Percentiles rank a stretch among this genome's conserved stretches.
These are phyloP conservation scores for Aegle marmelos DNA, from an alignment of 345 rosid genomes.

Conservation along the genomic window DNA sequence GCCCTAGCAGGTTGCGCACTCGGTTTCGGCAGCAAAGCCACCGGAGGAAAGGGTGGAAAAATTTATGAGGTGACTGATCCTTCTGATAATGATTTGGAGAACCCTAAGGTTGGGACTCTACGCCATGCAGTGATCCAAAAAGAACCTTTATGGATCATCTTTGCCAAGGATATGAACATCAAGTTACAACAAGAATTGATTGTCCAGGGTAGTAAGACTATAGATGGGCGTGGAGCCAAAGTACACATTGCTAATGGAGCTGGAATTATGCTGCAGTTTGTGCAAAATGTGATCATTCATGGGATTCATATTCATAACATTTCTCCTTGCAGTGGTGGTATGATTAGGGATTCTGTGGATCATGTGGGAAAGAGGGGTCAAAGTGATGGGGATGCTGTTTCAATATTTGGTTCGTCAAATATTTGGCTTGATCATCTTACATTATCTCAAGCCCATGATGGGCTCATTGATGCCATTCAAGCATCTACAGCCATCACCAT, in stretches of 20 bases:
- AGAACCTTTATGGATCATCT: constrained; percentile 79
- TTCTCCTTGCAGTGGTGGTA: constrained; percentile 39
- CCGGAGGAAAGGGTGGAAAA: constrained; percentile 56
- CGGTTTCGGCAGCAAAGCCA: constrained; percentile 67
- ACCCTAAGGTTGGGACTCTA: constrained; percentile 75
- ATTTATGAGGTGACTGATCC: constrained; percentile 54
- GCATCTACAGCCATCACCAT: background rate
- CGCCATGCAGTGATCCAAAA: constrained; percentile 70
- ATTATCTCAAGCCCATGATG: constrained; percentile 51
- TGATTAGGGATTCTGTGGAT: constrained; percentile 58
- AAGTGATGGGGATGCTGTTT: constrained; percentile 69
- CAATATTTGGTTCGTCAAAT: constrained; percentile 54
- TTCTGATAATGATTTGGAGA: constrained; percentile 44
- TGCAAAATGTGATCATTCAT: constrained; percentile 67
- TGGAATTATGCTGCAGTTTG: constrained; percentile 63
- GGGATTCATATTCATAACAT: constrained; percentile 56
- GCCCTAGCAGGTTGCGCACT: constrained; percentile 54
- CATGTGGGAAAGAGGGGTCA: constrained; percentile 50
- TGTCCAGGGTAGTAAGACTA: constrained; percentile 57
- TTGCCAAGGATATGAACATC: constrained; percentile 59
- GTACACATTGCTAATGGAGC: constrained; percentile 63
- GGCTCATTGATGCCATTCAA: constrained; percentile 57
- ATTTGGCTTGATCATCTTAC: constrained; percentile 76
- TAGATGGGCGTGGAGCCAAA: constrained; percentile 70
- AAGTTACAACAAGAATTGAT: constrained; percentile 56